Conservation (phyloP, 768 basidiomycete species). For the Boletus pseudopeckii region DNA sequence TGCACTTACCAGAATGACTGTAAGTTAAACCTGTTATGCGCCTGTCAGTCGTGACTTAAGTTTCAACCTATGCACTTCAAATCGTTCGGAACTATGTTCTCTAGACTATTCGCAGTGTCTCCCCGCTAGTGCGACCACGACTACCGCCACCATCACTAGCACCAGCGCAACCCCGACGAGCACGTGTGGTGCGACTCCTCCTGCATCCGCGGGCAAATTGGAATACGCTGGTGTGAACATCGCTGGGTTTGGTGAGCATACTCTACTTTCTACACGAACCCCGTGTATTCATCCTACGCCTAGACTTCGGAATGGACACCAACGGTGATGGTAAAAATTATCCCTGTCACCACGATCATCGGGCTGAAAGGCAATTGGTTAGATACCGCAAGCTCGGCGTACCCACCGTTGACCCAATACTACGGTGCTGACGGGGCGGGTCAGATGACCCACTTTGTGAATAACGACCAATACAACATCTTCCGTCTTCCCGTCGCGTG, state of each 20-base stretch:
- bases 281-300: not conserved
- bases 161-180: not conserved
- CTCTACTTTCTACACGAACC: not conserved
- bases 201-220: slow-evolving; percentile 8
- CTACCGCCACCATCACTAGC: not conserved
- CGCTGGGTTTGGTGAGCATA: slow-evolving; percentile 9
- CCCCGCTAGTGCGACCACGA: not conserved
- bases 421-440: slow-evolving; percentile 23
- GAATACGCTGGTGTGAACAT: slow-evolving; percentile 11
- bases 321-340: slow-evolving; percentile 2
- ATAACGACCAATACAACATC: slow-evolving; percentile 48
- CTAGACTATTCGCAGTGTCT: slow-evolving; percentile 12
- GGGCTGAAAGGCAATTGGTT: not conserved
- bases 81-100: not conserved
- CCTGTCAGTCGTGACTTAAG: not conserved
- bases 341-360: not conserved
- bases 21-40: not conserved
- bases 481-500: slow-evolving; percentile 59
- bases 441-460: slow-evolving; percentile 57
- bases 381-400: slow-evolving; percentile 7
- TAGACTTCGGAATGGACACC: slow-evolving; percentile 13
- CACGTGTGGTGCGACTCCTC: not conserved
- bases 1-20: slow-evolving; percentile 6
- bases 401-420: slow-evolving; percentile 8
- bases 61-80: not conserved